Evolutionary conservation across 2,329 filamentous ascomycete species (phyloP).

Genomic region (Neonectria sp.): DNA sequence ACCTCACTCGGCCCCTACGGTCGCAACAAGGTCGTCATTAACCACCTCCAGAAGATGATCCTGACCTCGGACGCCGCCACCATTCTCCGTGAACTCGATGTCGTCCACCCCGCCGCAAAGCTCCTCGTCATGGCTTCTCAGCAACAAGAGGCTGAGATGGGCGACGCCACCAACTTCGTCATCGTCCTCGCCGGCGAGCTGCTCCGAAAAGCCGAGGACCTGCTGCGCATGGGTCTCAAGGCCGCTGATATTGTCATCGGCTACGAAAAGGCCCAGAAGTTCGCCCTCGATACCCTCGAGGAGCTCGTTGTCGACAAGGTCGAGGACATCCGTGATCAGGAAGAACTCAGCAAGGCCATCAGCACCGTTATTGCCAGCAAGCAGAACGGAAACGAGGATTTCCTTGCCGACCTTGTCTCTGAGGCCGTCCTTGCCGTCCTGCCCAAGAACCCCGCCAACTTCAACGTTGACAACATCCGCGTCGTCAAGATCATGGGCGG

Average conservation of each 20-base stretch:
- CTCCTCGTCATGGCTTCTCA: constrained; percentile 98
- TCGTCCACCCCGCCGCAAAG: constrained; percentile 98
- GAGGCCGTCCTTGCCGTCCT: constrained; percentile 89
- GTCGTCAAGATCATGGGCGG: constrained; percentile 99
- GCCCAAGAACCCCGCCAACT: constrained; percentile 94
- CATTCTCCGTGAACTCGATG: constrained; percentile 96
- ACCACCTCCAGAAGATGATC: constrained; percentile 99
- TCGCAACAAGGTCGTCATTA: constrained; percentile 99
- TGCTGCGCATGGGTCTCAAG: constrained; percentile 97
- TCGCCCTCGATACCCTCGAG: constrained; percentile 88
- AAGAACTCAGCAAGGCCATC: constrained; percentile 94
- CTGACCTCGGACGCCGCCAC: constrained; percentile 98
- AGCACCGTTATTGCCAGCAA: constrained; percentile 97
- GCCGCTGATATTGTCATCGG: constrained; percentile 97
- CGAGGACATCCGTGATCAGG: constrained; percentile 83
- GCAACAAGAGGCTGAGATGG: constrained; percentile 99
- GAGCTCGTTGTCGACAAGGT: constrained; percentile 94
- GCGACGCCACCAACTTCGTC: constrained; percentile 97
- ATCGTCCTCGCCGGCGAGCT: constrained; percentile 96
- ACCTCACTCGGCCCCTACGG: constrained; percentile 97
- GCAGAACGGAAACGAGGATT: constrained; percentile 93
- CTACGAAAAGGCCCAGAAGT: constrained; percentile 94
- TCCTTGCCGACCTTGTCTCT: constrained; percentile 88
- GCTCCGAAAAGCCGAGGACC: constrained; percentile 95
- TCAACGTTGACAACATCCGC: constrained; percentile 99